Base-by-base conservation (phyloP, 352 stramenopile species). In the Blastocystis sp. region DNA sequence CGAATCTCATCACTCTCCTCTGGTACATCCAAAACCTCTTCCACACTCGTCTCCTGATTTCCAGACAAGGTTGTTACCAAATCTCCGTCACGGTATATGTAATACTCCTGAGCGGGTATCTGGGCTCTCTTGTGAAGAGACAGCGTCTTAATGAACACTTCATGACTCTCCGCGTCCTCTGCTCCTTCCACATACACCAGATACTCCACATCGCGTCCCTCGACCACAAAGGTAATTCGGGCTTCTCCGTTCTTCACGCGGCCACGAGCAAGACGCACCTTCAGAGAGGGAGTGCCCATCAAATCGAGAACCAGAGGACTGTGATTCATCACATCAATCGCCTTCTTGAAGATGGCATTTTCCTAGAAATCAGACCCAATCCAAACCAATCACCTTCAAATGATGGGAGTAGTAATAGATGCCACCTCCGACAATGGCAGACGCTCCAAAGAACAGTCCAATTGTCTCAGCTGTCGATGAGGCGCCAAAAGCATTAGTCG, bases 391-490 rank as follows among this genome's bases (percentile, higher is more conserved):
- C 24, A 81, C 69, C 69, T 63, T 24, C 7, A 81, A 27, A 16
- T 16, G 11, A 64, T 27, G 36, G 24, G 69, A 81, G 36, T 81
- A 81, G 27, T 81, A 81, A 16, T 46, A 64, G 42, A 81, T 81
- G 14, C 69, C 42, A 44, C 69, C 69, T 27, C n/a, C 69, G 27
- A 81, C 63, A 21, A 16, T 44, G 6, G 36, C 32, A n/a, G 69
- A 81, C 18, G 69, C 49, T 59, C 51, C 51, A 6, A 59, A 59
- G 4, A 59, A 59, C 32, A 59, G 32, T 32, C 18, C n/a, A 3
- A 59, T 14, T 32, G 51, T 59, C 32, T 27, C 51, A 59, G 51
- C 51, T 32, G 51, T 59, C 3, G 51, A 59, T 32, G 51, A 59
- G n/a, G 51, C 51, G n/a, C 51, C 51, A 59, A 59, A 59, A 27